Base-by-base conservation (phyloP, 2,329 filamentous ascomycete genomes). In the Amauroascus verrucosus region DNA sequence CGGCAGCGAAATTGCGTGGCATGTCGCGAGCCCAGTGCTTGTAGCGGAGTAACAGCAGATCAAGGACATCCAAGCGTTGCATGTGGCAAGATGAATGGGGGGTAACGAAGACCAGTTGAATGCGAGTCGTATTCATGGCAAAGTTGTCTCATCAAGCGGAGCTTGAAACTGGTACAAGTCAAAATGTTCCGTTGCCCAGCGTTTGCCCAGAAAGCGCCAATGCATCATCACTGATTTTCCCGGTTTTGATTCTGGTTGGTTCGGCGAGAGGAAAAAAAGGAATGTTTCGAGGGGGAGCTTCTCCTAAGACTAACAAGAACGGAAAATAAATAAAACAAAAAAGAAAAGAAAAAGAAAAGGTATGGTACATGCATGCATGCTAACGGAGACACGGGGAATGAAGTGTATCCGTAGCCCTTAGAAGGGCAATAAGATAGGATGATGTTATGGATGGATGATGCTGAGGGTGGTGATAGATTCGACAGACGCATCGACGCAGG, bases 21-120 rank as follows among this genome's bases (percentile, higher is more conserved):
- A 51, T 43, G 48, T 38, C 26, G 48, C 20, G 48, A 44, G 38
- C 35, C 37, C 48, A 51, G 41, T 41, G 9, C 26, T 43, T 51
- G 48, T 18, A 51, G 48, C 48, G 13, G 38, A 44, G 48, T 26
- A 33, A 44, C 48, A 35, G 38, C 48, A 44, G 48, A 35, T 35
- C 24, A 44, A 28, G 9, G n/a, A 24, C 37, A 30, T 35, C 48
- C 28, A 44, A 35, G 48, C 37, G 38, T 33, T 26, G 48, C 48
- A 51, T 51, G 48, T 51, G 48, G 48, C 48, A 11, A 51, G 9
- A 22, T 51, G 48, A 44, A 44, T 44, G 48, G 38, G 38, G 22
- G n/a, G n/a, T n/a, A n/a, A n/a, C 14, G 14, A 6, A 16, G 35
- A 2, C 16, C 18, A 7, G n/a, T 50, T 20, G 28, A n/a, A 43